phyloP scores from a whole-genome alignment of 1,139 yeast genomes.

The Wickerhamomyces sp. region DNA sequence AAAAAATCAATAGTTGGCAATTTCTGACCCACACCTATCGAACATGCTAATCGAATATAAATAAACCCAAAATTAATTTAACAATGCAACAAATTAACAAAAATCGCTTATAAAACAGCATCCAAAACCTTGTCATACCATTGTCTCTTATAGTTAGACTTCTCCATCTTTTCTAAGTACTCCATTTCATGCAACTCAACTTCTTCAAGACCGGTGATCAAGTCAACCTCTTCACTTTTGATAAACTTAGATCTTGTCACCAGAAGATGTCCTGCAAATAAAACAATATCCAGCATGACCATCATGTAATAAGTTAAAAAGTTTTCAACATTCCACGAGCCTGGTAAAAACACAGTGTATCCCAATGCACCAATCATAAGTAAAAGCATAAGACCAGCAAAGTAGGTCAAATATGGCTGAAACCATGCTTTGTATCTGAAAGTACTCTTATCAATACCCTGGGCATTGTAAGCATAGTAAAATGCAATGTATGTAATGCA shows the following conservation, averaged over 20 bases:
- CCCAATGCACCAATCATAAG: slow-evolving; percentile 62
- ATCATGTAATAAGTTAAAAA: slow-evolving; percentile 63
- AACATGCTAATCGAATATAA: too few species aligned
- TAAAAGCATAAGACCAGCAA: slow-evolving; percentile 41
- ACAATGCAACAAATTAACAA: neutral
- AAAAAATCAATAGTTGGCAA: too few species aligned
- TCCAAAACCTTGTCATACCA: slow-evolving; percentile 3
- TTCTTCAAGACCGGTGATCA: slow-evolving; percentile 49
- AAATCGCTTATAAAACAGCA: slow-evolving; percentile 6
- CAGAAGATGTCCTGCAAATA: slow-evolving; percentile 54
- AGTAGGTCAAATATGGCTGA: slow-evolving; percentile 56
- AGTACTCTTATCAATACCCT: slow-evolving; percentile 43
- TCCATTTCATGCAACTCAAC: slow-evolving; percentile 47
- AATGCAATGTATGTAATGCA: slow-evolving; percentile 55
- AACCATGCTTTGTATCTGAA: slow-evolving; percentile 47
- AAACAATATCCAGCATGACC: slow-evolving; percentile 55
- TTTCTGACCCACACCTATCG: too few species aligned
- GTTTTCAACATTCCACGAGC: slow-evolving; percentile 53
- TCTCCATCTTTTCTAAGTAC: slow-evolving; percentile 23
- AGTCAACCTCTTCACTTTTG: slow-evolving; percentile 48
- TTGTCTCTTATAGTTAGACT: neutral
- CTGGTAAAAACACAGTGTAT: slow-evolving; percentile 60
- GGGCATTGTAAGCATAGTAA: slow-evolving; percentile 51
- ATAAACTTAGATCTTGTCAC: slow-evolving; percentile 46
- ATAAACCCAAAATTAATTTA: neutral